Evolutionary conservation across 768 basidiomycete genomes (phyloP), one percentile per base, ranked within the genome.

Genomic region (Leccinum boreale): DNA sequence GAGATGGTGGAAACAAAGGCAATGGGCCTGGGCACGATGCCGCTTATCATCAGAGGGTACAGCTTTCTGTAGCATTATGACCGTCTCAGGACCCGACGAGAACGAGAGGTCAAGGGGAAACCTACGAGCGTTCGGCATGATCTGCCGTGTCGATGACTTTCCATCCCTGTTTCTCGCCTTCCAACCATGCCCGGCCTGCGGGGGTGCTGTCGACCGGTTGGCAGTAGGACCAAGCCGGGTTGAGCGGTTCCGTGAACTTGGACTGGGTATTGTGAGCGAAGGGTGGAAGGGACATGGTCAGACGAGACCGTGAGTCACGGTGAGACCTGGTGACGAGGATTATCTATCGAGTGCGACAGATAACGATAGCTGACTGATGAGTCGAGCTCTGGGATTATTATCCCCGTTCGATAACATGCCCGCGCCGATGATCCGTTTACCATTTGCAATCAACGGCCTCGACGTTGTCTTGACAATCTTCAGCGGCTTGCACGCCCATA

Each of bases 1-100:
- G 67, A 65, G 51, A 78, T 54, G 26, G 74, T 72, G 19, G 78
- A 77, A 9, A 79, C 71, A 55, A 80, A 78, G 2, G 76, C 79
- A 31, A 81, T 75, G 8, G 79, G 80, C n/a, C 79, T 67, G 0
- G 80, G 79, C 1, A 72, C 67, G 48, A 79, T 65, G 10, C 77
- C 77, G 50, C 73, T 71, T 24, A 73, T 71, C 68, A 78, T 59
- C 23, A 76, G 58, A 39, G 55, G 64, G 63, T 79, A 75, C 15
- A 76, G 52, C 35, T 57, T 33, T 12, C 71, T 75, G 46, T 14
- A 3, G 4, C 14, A 33, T 23, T 12, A 44, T 19, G 7, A n/a
- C 39, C 46, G 12, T 24, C 23, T 12, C 24, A 24, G 24, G 19
- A 24, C 8, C 29, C 36, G 19, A 50, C 46, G 36, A 12, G 15